Base-by-base conservation (phyloP, 2,329 filamentous ascomycete species). In the Aspergillus caelatus region DNA sequence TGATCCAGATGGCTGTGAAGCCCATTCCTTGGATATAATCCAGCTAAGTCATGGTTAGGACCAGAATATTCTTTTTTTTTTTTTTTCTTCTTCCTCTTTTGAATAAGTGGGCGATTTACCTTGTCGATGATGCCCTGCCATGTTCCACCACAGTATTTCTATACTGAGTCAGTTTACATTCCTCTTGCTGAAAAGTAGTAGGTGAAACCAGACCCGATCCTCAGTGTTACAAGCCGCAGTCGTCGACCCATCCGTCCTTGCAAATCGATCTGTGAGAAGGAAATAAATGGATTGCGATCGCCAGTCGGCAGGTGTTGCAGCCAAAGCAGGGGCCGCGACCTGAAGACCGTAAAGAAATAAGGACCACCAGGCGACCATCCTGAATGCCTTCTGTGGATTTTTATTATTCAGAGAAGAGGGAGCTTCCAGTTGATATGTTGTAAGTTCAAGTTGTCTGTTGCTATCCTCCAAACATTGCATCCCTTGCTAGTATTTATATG, bases 1-100 rank as follows among this genome's bases (percentile, higher is more conserved):
- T 81, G 53, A 83, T 83, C 81, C 81, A 83, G 57, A 84, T 79
- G 4, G 82, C 81, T 50, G 80, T 81, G 61, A 84, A 83, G 3
- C 82, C 81, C 72, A 82, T 77, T 26, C 71, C 75, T 64, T 83
- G 77, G 66, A 84, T 83, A 63, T 84, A 84, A 67, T 84, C 82
- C 16, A 84, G 72, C 74, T 83, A 36, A 28, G 0, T 6, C 70
- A 71, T 82, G 21, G 43, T 53, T 62, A 58, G 28, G 46, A 16
- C 4, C 14, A 21, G 14, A 16, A 5, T 26, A 26, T 7, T 36
- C 34, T 7, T 36, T 36, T 16, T 36, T 36, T 14, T 14, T 36
- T 6, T 34, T 12, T 34, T 34, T 34, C 10, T 34, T 11, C 10
- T 36, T 16, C 0, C 3, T 36, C 12, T 12, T 39, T 11, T 36